Base-by-base conservation (phyloP, 257 asterid species). In the Solanum medicagineum region DNA sequence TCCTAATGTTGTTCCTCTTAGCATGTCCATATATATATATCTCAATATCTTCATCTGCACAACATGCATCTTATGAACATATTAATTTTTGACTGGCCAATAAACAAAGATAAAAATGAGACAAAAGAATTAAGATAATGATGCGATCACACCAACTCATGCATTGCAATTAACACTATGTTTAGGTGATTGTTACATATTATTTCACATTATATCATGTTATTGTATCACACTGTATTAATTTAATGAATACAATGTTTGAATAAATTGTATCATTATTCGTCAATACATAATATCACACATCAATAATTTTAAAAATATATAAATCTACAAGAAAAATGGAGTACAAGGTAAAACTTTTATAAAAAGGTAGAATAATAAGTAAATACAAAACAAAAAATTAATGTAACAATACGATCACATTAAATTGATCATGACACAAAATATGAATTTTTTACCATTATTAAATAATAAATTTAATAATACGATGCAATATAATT, bases 401-500 rank as follows among this genome's bases (percentile, higher is more conserved):
- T 36, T 5, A 59, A 59, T 4, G 20, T 20, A 59, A 45, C 10
- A 59, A 59, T 9, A 6, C 1, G 26, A 59, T 59, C 66, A 59
- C 29, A 59, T 6, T 13, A 20, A 20, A 59, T 59, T 13, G 5
- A 20, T 9, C 3, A 1, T 59, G 4, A 59, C 1, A 4, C 0
- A 59, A 20, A 3, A 12, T 20, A 4, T 9, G 3, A 0, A 9
- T 20, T 59, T 20, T 59, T 13, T 4, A 44, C 1, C 8, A 14
- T 1, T 60, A 60, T 1, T 10, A 1, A 60, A 22, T 0, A 0
- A 60, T n/a, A 2, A 0, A 4, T 59, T n/a, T 59, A 59, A 59
- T 10, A 0, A n/a, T 5, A 59, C 0, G 0, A n/a, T 10, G 0
- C 32, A 4, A n/a, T 4, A n/a, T n/a, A n/a, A 1, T n/a, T n/a